These are phyloP conservation scores for Torulaspora pretoriensis DNA, from an alignment of 1,139 yeast species.

Conservation along the genomic window DNA sequence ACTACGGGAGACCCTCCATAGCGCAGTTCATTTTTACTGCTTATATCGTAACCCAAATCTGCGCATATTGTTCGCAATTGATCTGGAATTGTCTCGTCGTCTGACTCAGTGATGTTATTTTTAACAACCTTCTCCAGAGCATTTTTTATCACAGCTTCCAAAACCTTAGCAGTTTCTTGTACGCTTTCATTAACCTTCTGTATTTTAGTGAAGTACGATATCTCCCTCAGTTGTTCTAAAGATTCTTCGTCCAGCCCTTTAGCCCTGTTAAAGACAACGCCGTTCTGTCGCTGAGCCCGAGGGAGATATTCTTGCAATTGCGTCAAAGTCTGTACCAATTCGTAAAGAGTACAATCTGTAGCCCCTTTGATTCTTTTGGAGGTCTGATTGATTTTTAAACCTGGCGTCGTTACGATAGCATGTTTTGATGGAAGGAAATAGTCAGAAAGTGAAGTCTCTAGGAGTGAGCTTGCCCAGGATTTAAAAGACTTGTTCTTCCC, in stretches of 20 bases:
- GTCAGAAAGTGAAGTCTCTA: conserved; percentile 19
- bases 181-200: conserved; percentile 45
- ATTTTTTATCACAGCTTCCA: conserved; percentile 43
- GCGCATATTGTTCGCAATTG: conserved; percentile 26
- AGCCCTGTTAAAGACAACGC: conserved; percentile 21
- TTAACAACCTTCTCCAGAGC: conserved; percentile 43
- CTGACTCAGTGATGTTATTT: conserved; percentile 15
- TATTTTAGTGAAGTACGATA: conserved; percentile 55
- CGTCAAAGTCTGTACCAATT: conserved; percentile 17
- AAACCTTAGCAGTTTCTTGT: conserved; percentile 43
- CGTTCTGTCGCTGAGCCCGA: conserved; percentile 24
- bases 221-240: conserved; percentile 37
- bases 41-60: conserved; percentile 19
- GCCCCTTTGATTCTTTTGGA: conserved; percentile 6
- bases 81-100: conserved; percentile 36
- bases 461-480: conserved; percentile 19
- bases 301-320: conserved; percentile 24
- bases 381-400: conserved; percentile 10
- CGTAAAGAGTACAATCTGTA: conserved; percentile 15
- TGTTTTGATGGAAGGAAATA: conserved; percentile 13
- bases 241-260: conserved; percentile 14
- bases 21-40: conserved; percentile 8
- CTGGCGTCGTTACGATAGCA: conserved; percentile 9
- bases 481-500: conserved; percentile 23
- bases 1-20: conserved; percentile 12